Base-by-base conservation (phyloP, 805 yeast species). In the Kurtzmaniella fragi region DNA sequence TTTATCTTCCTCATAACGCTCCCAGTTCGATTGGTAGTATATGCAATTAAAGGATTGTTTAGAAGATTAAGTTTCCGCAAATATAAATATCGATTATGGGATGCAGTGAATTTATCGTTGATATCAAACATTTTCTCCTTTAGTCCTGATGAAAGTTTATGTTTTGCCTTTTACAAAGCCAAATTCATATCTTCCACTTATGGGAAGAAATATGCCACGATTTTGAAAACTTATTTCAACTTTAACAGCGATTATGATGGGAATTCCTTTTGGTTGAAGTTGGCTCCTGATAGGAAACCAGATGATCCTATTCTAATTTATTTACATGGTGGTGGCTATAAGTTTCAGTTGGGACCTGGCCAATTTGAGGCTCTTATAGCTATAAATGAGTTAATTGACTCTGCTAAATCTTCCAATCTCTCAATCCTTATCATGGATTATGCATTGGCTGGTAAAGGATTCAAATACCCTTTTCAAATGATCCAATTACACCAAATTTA, bases 271-370 rank as follows among this genome's bases (percentile, higher is more conserved):
- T 68, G 72, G 73, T 42, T 67, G 12, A 61, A 49, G 5, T 58
- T 57, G 38, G 57, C 56, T 37, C 54, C 54, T 10, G 48, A 49
- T 30, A 48, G 53, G 31, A 48, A 47, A 5, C 40, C 51, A 2
- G 40, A 39, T 1, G 67, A 59, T 38, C 66, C 67, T 16, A 49
- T 63, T 25, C 38, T 68, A 9, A 42, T 68, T 14, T 68, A 52
- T 34, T 42, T 53, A 7, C 73, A 68, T 42, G 72, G 73, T 12
- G 73, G 73, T 2, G 70, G 70, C 6, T 67, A 52, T 45, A 59
- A 52, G 35, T 43, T 63, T 31, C 62, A 62, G 32, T 52, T 63
- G 9, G 49, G 47, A 37, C 54, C 56, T 1, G 38, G 48, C 27
- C 73, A 67, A 40, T 32, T 65, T 20, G 57, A 58, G 35, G 48